Base-by-base conservation (phyloP, 176 grass and related monocot species). In the Ensete glaucum region DNA sequence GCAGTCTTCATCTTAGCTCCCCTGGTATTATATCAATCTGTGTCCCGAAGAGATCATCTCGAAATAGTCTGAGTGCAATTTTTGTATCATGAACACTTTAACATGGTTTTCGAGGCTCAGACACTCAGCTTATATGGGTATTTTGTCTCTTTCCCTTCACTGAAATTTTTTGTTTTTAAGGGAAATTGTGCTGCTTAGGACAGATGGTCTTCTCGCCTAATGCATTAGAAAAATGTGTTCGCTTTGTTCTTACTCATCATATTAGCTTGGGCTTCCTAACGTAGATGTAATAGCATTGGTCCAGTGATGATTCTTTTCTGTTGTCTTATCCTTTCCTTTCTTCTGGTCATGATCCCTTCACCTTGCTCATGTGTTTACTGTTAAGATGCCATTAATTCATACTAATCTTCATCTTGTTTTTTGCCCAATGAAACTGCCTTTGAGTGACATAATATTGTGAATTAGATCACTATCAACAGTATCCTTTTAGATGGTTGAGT, bases 51-150 rank as follows among this genome's bases (percentile, higher is more conserved):
- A 26, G 63, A 4, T 65, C 21, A 10, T 65, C 5, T 43, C 6
- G 34, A 43, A n/a, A 20, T 60, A 60, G 16, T 65, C 26, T 25
- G 62, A 24, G 21, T 64, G 62, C 62, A 64, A 12, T 64, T 64
- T 64, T 22, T 64, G 62, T 64, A 65, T 65, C 63, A 65, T 2
- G 10, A 65, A 65, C 21, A 65, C 21, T 60, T 62, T 62, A 65
- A 65, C 63, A 26, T 15, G 19, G 23, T 65, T 26, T 25, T 29
- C 13, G 63, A 13, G 1, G 63, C 63, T 65, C 63, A 65, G 63
- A 26, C 63, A 65, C 22, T 65, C 21, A 65, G 63, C 22, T 65
- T 22, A 65, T 12, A 25, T 65, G 63, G 19, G n/a, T 27, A 43
- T 43, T 11, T 26, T 65, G 23, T 9, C 22, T 65, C 29, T 27